Evolutionary conservation across 208 protist species (phyloP).

Genomic region (Porcisia deanei): DNA sequence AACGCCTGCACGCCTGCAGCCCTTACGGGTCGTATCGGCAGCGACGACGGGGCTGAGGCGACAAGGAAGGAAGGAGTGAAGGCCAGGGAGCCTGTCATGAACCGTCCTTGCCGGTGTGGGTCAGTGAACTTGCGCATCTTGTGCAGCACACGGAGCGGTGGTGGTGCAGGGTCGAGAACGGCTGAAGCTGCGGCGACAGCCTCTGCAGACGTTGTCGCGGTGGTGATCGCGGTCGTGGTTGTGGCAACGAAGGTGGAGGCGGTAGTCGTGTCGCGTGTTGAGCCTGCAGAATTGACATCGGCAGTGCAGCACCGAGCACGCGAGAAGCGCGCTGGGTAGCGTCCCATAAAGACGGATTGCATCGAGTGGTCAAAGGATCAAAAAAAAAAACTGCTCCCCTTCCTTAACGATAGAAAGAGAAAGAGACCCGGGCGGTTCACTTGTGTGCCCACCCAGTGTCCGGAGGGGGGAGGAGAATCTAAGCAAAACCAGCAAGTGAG

Average conservation of each 20-base stretch:
- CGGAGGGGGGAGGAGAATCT: too few relatives aligned
- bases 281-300: background rate
- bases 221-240: background rate
- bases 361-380: slow-evolving; percentile 8
- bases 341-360: slow-evolving; percentile 12
- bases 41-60: background rate
- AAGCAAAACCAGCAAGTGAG: too few relatives aligned
- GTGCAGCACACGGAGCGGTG: slow-evolving; percentile 1
- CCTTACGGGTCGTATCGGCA: background rate
- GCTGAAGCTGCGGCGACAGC: slow-evolving; percentile 3
- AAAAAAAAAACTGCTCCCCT: background rate
- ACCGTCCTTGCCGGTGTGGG: background rate
- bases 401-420: background rate
- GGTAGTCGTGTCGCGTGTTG: background rate
- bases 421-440: background rate
- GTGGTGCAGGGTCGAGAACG: background rate
- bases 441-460: background rate
- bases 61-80: background rate
- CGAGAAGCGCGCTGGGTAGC: slow-evolving; percentile 1
- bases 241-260: background rate
- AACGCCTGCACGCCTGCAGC: background rate
- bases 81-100: background rate
- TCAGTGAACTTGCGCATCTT: background rate
- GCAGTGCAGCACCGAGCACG: slow-evolving; percentile 1
- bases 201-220: background rate